Base-by-base conservation (phyloP, 495 filamentous ascomycete species). In the Tetracladium setigerum region DNA sequence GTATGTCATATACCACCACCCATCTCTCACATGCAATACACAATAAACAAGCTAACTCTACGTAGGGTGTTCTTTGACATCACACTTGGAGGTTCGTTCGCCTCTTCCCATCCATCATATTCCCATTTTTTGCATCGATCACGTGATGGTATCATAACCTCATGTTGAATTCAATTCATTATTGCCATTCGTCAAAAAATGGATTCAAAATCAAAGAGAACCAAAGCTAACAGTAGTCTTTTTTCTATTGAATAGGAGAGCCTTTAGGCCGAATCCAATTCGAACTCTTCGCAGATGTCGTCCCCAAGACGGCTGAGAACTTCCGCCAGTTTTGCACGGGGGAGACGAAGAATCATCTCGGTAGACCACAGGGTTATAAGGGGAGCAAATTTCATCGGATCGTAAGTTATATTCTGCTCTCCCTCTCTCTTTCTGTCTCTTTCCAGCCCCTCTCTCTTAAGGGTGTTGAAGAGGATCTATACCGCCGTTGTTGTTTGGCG, bases 321-420 rank as follows among this genome's bases (percentile, higher is more conserved):
- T 96, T 98, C 64, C 86, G 91, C 12, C 87, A 94, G 61, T 95
- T 94, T 67, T 97, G 94, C 67, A 97, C 89, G 0, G 94, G 92
- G 49, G 92, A 97, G 68, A 83, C 72, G 40, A 96, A 90, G 69
- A 86, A 85, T 57, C 58, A 73, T 37, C 75, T 81, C 27, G 89
- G 89, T n/a, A 71, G 80, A 44, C 87, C 89, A 6, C 81, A 92
- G 57, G 92, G 92, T 27, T 98, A 95, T 68, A 97, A 96, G 62
- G 86, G 87, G 19, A 79, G 78, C 70, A 95, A 89, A 58, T 96
- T 98, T 57, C 92, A 98, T 63, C 81, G 94, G 49, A 84, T 97
- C 46, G 90, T 95, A 72, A 50, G 87, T 78, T 34, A 37, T 43
- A 39, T 14, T 44, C 14, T 39, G 22, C 16, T 15, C 14, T n/a